A percentile compares a stretch with the other conserved stretches of the same genome.
These are phyloP conservation scores for Haplosporangium sp. DNA, from an alignment of 371 early-diverging fungal species.

Conservation along the genomic window DNA sequence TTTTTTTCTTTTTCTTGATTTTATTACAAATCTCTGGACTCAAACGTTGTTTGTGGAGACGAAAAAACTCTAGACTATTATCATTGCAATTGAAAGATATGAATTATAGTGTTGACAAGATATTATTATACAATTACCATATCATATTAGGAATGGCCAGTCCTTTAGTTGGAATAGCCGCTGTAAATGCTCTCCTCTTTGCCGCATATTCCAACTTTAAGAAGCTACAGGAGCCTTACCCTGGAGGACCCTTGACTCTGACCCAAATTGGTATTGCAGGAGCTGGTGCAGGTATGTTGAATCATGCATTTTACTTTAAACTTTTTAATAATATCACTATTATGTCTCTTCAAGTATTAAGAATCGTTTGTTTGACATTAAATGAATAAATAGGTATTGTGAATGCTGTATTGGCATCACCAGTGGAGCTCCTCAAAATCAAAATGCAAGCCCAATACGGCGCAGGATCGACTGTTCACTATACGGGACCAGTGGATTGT, in stretches of 20 bases:
- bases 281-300: conserved; percentile 74
- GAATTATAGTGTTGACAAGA: too few species aligned
- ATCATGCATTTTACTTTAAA: background rate
- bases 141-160: conserved; percentile 76
- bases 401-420: conserved; percentile 80
- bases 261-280: conserved; percentile 82
- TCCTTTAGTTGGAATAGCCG: conserved; percentile 84
- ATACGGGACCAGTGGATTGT: conserved; percentile 75
- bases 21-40: too few species aligned
- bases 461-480: conserved; percentile 43
- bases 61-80: too few species aligned
- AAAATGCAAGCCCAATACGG: conserved; percentile 83
- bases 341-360: too few species aligned
- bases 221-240: conserved; percentile 59
- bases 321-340: too few species aligned
- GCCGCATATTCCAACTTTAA: conserved; percentile 79
- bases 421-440: conserved; percentile 87
- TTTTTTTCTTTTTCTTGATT: background rate
- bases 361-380: background rate
- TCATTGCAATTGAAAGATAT: too few species aligned
- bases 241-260: conserved; percentile 54
- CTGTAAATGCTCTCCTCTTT: conserved; percentile 87
- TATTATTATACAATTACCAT: too few species aligned
- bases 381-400: conserved; percentile 61
- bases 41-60: too few species aligned